phyloP scores from a whole-genome alignment of 1,139 yeast species.

The Maudiozyma humilis region DNA sequence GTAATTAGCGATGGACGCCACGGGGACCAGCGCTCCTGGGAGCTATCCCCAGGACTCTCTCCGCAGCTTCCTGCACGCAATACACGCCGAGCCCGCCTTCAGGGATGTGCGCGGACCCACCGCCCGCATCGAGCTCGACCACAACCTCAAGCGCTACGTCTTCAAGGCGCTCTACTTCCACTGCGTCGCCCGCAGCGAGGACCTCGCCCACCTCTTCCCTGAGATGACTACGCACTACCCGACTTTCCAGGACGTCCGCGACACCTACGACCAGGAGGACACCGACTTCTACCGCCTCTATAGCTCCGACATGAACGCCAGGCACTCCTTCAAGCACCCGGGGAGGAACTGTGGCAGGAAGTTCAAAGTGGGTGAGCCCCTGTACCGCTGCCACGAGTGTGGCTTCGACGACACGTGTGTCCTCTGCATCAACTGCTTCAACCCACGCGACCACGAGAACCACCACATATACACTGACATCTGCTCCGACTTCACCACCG shows the following conservation, averaged over 20 bases:
- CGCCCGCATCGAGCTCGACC: constrained; percentile 27
- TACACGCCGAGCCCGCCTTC: constrained; percentile 19
- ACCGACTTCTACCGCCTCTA: constrained; percentile 10
- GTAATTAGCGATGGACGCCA: too few species aligned
- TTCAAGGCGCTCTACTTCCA: constrained; percentile 23
- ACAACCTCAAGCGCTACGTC: constrained; percentile 18
- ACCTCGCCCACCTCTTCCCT: constrained; percentile 18
- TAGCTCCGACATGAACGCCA: constrained; percentile 5
- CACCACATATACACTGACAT: constrained; percentile 53
- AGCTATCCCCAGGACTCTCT: too few species aligned
- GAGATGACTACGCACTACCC: constrained; percentile 7
- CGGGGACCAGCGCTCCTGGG: too few species aligned
- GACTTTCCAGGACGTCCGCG: constrained; percentile 16
- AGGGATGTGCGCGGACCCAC: constrained; percentile 22
- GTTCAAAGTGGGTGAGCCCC: constrained; percentile 52
- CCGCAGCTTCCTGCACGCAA: constrained; percentile 15
- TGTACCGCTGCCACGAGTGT: constrained; percentile 60
- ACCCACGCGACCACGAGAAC: constrained; percentile 53
- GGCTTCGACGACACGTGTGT: constrained; percentile 72
- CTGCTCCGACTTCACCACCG: constrained; percentile 43
- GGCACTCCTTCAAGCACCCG: constrained; percentile 30
- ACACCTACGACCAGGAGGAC: constrained; percentile 6
- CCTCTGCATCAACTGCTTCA: constrained; percentile 61
- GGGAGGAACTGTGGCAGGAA: constrained; percentile 58
- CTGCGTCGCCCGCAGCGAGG: constrained; percentile 20